These are phyloP conservation scores for Claviceps sp. DNA, from an alignment of 2,329 filamentous ascomycete genomes.

Conservation along the genomic window DNA sequence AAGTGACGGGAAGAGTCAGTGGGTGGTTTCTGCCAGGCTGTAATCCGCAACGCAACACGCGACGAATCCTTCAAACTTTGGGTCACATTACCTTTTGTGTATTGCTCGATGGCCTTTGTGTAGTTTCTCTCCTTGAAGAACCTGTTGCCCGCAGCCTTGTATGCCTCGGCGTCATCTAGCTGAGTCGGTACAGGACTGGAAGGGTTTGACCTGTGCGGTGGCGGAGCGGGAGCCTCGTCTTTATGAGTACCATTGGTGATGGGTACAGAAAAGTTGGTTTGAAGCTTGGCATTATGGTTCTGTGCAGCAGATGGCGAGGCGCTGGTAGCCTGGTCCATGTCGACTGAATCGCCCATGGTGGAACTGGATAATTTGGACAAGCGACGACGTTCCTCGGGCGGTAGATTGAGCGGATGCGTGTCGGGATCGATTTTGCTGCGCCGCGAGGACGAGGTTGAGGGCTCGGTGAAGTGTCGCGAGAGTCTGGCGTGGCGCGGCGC, in stretches of 20 bases:
- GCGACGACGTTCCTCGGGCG: conserved; percentile 74
- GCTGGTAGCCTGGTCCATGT: conserved; percentile 50
- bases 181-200: conserved; percentile 41
- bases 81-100: conserved; percentile 65
- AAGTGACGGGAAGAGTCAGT: not conserved
- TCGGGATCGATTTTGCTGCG: conserved; percentile 50
- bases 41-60: not conserved
- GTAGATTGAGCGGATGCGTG: conserved; percentile 79
- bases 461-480: conserved; percentile 36
- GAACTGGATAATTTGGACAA: conserved; percentile 51
- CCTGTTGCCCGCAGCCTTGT: conserved; percentile 88
- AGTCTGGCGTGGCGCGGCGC: conserved; percentile 25
- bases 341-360: conserved; percentile 56
- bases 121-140: conserved; percentile 95
- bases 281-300: conserved; percentile 21
- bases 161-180: conserved; percentile 71
- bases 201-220: conserved; percentile 55
- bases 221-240: conserved; percentile 47
- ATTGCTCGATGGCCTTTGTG: conserved; percentile 75
- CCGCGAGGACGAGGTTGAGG: conserved; percentile 31
- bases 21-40: not conserved
- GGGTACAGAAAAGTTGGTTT: conserved; percentile 36
- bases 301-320: conserved; percentile 38
- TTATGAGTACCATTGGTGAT: conserved; percentile 34
- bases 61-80: not conserved